Evolutionary conservation across 2,329 filamentous ascomycete species (phyloP), one percentile per base, ranked within the genome.

Genomic region (Fusarium aywerte): DNA sequence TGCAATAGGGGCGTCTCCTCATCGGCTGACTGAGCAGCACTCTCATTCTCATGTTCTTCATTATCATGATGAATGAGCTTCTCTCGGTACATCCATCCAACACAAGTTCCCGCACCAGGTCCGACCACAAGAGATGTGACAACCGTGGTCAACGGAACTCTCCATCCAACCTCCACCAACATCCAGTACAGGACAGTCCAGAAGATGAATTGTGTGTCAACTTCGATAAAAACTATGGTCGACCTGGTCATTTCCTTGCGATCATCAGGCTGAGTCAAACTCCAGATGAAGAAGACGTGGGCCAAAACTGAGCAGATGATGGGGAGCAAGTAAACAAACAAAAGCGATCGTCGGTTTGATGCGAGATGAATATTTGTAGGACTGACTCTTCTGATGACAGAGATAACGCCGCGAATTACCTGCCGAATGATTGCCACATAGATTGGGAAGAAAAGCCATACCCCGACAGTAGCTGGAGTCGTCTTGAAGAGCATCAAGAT

Each of bases 371-470:
- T 70, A 13, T 73, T 75, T 5, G 71, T 67, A 10, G 75, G 73
- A 18, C 75, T 74, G 7, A 65, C 73, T 38, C 70, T 62, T 13
- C 73, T 63, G 27, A 74, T 68, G 16, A 74, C 50, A 3, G 59
- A 68, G 25, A 74, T 57, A 9, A 77, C 60, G 33, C 55, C 67
- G 13, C 79, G 76, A 31, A 82, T 74, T 9, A 65, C 73, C 51
- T 79, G 76, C 1, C 83, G 81, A 18, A 83, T 60, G 12, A 81
- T 58, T 4, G 80, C 78, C 2, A 85, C 82, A 73, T 82, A 83
- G 42, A 84, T 55, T 0, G 84, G 84, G 72, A 84, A 85, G 70
- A 85, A 79, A 15, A 86, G 77, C 84, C 84, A 86, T n/a, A 80
- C 55, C 8, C 76, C 67, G 31, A 85, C 78, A 20, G 77, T 67